A percentile compares a stretch with the other conserved stretches of the same genome.
Conservation (phyloP, 2,329 filamentous ascomycete species). For the Ceratocystiopsis sp. region DNA sequence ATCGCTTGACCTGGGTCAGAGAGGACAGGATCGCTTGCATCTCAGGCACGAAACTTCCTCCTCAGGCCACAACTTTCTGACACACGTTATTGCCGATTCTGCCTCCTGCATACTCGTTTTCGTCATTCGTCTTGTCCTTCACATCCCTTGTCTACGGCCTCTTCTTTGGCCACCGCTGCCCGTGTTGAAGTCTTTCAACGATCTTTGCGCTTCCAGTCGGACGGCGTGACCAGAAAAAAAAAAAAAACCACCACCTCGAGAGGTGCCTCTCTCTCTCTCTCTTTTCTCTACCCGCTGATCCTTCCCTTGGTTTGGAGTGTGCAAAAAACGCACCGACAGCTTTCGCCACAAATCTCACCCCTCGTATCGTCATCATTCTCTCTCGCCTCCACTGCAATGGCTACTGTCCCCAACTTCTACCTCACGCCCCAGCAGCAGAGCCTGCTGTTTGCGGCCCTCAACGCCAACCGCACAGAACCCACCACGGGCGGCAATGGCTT, state of each 20-base stretch:
- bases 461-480: constrained; percentile 40
- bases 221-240: no score
- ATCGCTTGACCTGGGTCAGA: constrained; percentile 1
- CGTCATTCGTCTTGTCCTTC: neutral
- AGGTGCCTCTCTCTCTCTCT: no score
- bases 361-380: neutral
- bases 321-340: no score
- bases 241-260: no score
- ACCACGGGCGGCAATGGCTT: constrained; percentile 20
- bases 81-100: neutral
- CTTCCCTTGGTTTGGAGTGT: no score
- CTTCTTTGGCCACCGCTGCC: neutral
- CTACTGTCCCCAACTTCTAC: constrained; percentile 40
- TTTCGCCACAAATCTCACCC: no score
- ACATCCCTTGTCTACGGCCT: neutral
- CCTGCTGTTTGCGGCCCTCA: constrained; percentile 58
- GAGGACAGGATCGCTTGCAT: neutral
- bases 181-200: neutral
- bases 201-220: neutral
- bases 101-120: constrained; percentile 2
- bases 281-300: no score
- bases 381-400: constrained; percentile 20
- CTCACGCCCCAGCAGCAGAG: constrained; percentile 63
- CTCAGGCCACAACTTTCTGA: constrained; percentile 9
- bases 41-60: neutral